Percentiles rank a stretch among this genome's conserved stretches.
Conservation (phyloP, 805 yeast genomes). For the Cyberlindnera veronae region DNA sequence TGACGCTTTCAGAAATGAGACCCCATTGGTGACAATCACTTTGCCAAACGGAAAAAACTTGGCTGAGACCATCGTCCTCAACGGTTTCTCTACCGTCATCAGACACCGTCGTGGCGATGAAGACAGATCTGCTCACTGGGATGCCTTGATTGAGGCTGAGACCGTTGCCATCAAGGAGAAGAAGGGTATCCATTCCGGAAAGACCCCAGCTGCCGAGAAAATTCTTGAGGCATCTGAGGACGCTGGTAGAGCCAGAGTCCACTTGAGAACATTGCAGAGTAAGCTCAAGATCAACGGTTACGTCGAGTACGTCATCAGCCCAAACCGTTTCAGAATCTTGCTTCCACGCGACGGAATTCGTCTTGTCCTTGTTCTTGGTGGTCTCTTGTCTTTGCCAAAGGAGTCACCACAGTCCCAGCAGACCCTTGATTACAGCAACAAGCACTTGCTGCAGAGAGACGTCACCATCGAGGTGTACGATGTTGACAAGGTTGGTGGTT, state of each 20-base stretch:
- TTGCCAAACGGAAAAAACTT: conserved; percentile 54
- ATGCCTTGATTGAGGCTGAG: conserved; percentile 67
- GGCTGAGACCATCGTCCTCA: conserved; percentile 53
- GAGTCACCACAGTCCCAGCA: conserved; percentile 39
- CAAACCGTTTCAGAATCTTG: conserved; percentile 60
- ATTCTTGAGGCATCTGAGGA: conserved; percentile 79
- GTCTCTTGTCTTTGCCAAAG: conserved; percentile 46
- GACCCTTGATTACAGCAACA: conserved; percentile 52
- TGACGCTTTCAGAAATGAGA: conserved; percentile 66
- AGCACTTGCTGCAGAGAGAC: conserved; percentile 64
- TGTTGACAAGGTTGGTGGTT: conserved; percentile 76
- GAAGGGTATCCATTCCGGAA: conserved; percentile 59
- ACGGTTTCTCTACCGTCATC: conserved; percentile 75
- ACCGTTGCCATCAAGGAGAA: conserved; percentile 50
- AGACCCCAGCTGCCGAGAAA: conserved; percentile 54
- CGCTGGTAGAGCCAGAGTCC: conserved; percentile 67
- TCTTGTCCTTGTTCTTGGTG: conserved; percentile 72
- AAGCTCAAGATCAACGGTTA: conserved; percentile 62
- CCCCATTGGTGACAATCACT: conserved; percentile 60
- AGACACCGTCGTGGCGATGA: conserved; percentile 71
- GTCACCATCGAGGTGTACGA: conserved; percentile 66
- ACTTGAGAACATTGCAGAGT: conserved; percentile 63
- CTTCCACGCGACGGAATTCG: conserved; percentile 71
- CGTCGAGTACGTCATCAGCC: conserved; percentile 70
- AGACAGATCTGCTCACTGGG: conserved; percentile 76